Percentiles rank a stretch among this genome's conserved stretches.
Conservation (phyloP, 208 protist species). For the Crithidia fasciculata region DNA sequence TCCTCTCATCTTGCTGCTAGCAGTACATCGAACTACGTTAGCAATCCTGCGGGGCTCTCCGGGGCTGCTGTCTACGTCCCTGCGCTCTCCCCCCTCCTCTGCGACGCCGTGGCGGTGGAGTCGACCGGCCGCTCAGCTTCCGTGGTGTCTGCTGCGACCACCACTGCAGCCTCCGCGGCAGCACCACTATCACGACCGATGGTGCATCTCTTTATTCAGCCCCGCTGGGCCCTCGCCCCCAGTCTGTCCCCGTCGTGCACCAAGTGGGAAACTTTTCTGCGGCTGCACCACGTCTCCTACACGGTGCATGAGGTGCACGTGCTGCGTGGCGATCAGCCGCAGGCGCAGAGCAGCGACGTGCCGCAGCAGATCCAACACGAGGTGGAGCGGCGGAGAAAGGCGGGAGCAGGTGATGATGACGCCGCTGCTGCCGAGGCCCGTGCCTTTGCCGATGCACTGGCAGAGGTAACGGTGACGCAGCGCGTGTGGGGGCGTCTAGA, state of each 20-base stretch:
- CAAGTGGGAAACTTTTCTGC: slow-evolving; percentile 53
- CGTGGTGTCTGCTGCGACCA: background rate
- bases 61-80: slow-evolving; percentile 8
- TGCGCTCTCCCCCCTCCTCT: background rate
- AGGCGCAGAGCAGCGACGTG: slow-evolving; percentile 24
- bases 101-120: too few relatives aligned
- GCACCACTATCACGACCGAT: background rate
- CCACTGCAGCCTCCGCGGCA: background rate
- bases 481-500: background rate
- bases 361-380: slow-evolving; percentile 18
- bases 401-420: background rate
- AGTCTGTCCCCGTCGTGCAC: slow-evolving; percentile 41
- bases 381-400: background rate
- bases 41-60: background rate
- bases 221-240: slow-evolving; percentile 43
- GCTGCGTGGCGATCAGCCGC: slow-evolving; percentile 27
- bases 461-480: slow-evolving; percentile 2
- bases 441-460: slow-evolving; percentile 5
- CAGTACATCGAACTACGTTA: background rate
- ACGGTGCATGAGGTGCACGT: slow-evolving; percentile 36
- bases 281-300: slow-evolving; percentile 54
- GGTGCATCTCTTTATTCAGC: slow-evolving; percentile 49
- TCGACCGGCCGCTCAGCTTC: background rate
- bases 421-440: slow-evolving; percentile 1
- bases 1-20: background rate